These are phyloP conservation scores for Populus ilicifolia DNA, from an alignment of 345 rosid species.

Conservation along the genomic window DNA sequence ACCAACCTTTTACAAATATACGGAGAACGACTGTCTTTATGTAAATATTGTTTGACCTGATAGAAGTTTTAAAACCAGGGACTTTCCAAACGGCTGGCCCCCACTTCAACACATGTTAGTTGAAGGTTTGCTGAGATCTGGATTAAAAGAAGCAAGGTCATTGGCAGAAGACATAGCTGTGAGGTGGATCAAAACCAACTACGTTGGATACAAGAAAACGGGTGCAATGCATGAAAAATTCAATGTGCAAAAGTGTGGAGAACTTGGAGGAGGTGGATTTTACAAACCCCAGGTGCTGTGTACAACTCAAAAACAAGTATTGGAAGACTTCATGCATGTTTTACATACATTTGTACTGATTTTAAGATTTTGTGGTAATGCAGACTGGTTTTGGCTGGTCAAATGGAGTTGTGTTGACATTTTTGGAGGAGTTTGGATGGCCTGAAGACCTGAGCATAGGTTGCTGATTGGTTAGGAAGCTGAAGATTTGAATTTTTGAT, in stretches of 20 bases:
- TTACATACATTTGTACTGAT: not conserved
- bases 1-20: not conserved
- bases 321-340: not conserved
- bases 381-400: slow-evolving; percentile 98
- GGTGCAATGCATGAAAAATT: slow-evolving; percentile 57
- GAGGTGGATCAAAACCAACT: slow-evolving; percentile 76
- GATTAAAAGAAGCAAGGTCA: slow-evolving; percentile 44
- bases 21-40: not conserved
- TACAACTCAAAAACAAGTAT: not conserved
- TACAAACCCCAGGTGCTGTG: slow-evolving; percentile 56
- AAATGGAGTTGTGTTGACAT: slow-evolving; percentile 78
- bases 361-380: slow-evolving; percentile 9
- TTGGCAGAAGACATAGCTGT: slow-evolving; percentile 70
- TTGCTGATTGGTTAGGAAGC: slow-evolving; percentile 18
- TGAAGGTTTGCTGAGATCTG: slow-evolving; percentile 64
- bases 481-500: not conserved
- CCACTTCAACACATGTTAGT: slow-evolving; percentile 78
- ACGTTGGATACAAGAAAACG: slow-evolving; percentile 43
- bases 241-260: slow-evolving; percentile 48
- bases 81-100: slow-evolving; percentile 92
- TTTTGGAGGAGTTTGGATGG: slow-evolving; percentile 96
- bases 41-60: not conserved
- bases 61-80: slow-evolving; percentile 45
- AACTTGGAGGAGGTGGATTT: slow-evolving; percentile 66
- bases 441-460: slow-evolving; percentile 46